These are phyloP conservation scores for Trichoderma cornu-damae DNA, from an alignment of 2,329 filamentous ascomycete species.

Conservation along the genomic window DNA sequence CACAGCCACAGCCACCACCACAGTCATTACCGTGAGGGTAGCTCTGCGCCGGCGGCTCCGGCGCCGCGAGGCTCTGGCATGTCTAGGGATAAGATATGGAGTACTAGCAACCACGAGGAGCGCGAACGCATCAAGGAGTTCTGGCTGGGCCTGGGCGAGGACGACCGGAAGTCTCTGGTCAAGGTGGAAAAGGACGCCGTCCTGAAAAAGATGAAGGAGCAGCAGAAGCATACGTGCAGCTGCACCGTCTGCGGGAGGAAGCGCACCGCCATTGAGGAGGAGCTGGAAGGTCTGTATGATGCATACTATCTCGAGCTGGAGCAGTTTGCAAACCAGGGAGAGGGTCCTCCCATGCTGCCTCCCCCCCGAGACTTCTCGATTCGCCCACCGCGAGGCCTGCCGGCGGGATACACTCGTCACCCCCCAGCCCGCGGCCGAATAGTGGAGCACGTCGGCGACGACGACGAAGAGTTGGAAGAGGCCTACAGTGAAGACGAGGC, in stretches of 20 bases:
- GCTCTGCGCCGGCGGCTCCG: slow-evolving; percentile 27
- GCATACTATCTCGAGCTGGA: slow-evolving; percentile 98
- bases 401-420: slow-evolving; percentile 55
- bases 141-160: slow-evolving; percentile 90
- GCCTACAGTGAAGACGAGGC: slow-evolving; percentile 48
- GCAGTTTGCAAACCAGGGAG: slow-evolving; percentile 85
- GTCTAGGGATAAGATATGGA: slow-evolving; percentile 89
- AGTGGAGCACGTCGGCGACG: slow-evolving; percentile 57
- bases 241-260: slow-evolving; percentile 97
- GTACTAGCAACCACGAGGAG: slow-evolving; percentile 89
- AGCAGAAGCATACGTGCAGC: slow-evolving; percentile 98
- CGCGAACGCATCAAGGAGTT: slow-evolving; percentile 97
- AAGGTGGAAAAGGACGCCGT: slow-evolving; percentile 99
- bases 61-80: slow-evolving; percentile 40
- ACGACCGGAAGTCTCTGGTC: slow-evolving; percentile 89
- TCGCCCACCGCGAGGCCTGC: slow-evolving; percentile 54
- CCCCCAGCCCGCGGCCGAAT: slow-evolving; percentile 73
- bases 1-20: no score
- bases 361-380: slow-evolving; percentile 53
- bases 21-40: not conserved
- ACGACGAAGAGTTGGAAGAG: slow-evolving; percentile 51
- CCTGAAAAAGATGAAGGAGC: slow-evolving; percentile 98
- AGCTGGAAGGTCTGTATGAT: slow-evolving; percentile 94
- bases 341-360: slow-evolving; percentile 52
- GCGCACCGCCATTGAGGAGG: slow-evolving; percentile 94